Evolutionary conservation across 2,329 filamentous ascomycete genomes (phyloP).

Genomic region (Pyrenochaeta sp.): DNA sequence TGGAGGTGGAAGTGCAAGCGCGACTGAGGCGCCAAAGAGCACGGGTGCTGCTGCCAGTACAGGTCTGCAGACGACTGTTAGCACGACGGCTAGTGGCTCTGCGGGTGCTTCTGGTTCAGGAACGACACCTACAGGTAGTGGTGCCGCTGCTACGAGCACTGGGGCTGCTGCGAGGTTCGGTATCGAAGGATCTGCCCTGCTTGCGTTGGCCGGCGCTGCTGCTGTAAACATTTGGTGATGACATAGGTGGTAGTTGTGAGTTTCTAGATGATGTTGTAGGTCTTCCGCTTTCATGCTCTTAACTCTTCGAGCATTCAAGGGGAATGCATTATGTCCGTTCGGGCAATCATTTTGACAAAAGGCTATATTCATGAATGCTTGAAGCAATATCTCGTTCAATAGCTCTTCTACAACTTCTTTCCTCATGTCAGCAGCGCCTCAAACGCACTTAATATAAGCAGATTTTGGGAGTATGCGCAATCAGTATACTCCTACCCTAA

Average conservation of each 20-base stretch:
- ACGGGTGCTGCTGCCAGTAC: slow-evolving; percentile 13
- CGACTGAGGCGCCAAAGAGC: slow-evolving; percentile 10
- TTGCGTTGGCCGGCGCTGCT: slow-evolving; percentile 33
- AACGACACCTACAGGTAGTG: slow-evolving; percentile 9
- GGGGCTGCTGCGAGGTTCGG: slow-evolving; percentile 32
- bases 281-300: no score
- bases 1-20: slow-evolving; percentile 17
- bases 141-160: slow-evolving; percentile 25
- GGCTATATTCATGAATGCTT: no score
- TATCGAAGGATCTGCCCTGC: slow-evolving; percentile 26
- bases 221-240: slow-evolving; percentile 26
- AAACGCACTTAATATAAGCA: no score
- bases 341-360: no score
- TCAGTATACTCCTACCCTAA: no score
- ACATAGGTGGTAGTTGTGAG: neutral
- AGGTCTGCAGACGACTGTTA: slow-evolving; percentile 1
- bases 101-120: slow-evolving; percentile 14
- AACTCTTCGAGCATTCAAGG: no score
- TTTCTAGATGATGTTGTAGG: no score
- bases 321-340: no score
- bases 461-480: no score
- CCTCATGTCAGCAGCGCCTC: no score
- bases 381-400: no score
- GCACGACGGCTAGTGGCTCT: slow-evolving; percentile 12
- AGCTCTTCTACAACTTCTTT: no score